Base-by-base conservation (phyloP, 148 eudicot species). In the Euryodendron excelsum region DNA sequence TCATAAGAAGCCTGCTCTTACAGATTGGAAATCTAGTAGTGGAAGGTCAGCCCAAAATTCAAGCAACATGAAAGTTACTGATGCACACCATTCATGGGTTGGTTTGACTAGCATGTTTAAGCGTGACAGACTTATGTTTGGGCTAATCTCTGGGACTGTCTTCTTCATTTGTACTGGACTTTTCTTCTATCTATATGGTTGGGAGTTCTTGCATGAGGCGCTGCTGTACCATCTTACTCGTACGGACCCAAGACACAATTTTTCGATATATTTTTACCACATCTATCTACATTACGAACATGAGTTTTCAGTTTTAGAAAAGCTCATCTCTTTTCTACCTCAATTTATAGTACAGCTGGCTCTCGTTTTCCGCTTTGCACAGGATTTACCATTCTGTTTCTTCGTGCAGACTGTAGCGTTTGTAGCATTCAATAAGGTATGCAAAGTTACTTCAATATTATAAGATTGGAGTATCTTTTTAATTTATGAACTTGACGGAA, bases 391-490 rank as follows among this genome's bases (percentile, higher is more conserved):
- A 36, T 90, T 96, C 82, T 96, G 98, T 85, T 90, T 96, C 84
- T 87, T 96, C 30, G 85, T 87, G 44, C 95, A 93, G 84, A 96
- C 99, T 0, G 81, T 93, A 73, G 97, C 99, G 72, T 96, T 96
- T 86, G 99, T 96, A 53, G 99, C 99, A 59, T 96, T 96, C 79
- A 96, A 93, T 78, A 96, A 96, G 99, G 98, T 96, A 58, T 58
- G 84, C 45, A 5, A 31, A n/a, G 31, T 25, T n/a, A 1, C 37
- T 45, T 0, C 47, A 47, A 23, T 45, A 17, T 72, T 31, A 17
- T 21, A 72, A 8, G 31, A n/a, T 72, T 44, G 17, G 10, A 17
- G 47, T 27, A 28, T 0, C 13, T 31, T 27, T 44, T 44, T 70
- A 17, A 8, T 33, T 5, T 17, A 25, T 41, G 52, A 44, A 69